A percentile compares a stretch with the other conserved stretches of the same genome.
Conservation (phyloP, 2,329 filamentous ascomycete genomes). For the Colletotrichum melonis region DNA sequence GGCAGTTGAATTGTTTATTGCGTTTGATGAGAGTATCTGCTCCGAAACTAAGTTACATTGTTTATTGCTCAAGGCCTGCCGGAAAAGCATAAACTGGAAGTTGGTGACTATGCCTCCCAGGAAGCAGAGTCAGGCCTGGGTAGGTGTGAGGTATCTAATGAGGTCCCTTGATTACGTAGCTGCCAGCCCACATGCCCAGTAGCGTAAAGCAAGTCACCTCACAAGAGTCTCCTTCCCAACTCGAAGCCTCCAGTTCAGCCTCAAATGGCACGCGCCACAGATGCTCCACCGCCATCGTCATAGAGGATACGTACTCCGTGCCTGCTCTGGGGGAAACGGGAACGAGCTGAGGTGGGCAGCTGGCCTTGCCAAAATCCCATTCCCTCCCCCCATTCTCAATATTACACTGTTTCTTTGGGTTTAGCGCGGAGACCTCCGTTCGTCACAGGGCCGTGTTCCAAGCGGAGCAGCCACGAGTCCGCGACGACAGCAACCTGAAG, state of each 20-base stretch:
- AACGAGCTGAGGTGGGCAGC: background rate
- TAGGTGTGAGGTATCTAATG: background rate
- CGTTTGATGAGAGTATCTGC: background rate
- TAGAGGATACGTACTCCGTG: background rate
- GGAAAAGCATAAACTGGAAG: background rate
- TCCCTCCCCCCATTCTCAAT: background rate
- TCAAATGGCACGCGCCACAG: background rate
- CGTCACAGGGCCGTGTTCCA: slow-evolving; percentile 9
- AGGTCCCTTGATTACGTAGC: background rate
- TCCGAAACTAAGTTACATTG: background rate
- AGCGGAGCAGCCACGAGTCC: slow-evolving; percentile 20
- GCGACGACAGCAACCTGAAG: slow-evolving; percentile 18
- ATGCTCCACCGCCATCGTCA: background rate
- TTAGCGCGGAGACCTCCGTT: slow-evolving; percentile 25
- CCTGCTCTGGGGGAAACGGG: background rate
- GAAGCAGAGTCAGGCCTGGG: no score
- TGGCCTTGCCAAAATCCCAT: background rate
- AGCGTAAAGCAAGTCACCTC: background rate
- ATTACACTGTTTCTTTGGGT: slow-evolving; percentile 9
- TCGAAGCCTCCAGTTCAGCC: background rate
- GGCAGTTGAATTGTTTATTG: background rate
- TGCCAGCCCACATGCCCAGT: background rate
- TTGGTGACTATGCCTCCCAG: background rate
- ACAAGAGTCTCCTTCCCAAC: background rate
- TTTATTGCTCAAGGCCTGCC: background rate